A percentile compares a stretch with the other conserved stretches of the same genome.
phyloP scores from a whole-genome alignment of 139 green algal species.

The Micractinium conductrix region DNA sequence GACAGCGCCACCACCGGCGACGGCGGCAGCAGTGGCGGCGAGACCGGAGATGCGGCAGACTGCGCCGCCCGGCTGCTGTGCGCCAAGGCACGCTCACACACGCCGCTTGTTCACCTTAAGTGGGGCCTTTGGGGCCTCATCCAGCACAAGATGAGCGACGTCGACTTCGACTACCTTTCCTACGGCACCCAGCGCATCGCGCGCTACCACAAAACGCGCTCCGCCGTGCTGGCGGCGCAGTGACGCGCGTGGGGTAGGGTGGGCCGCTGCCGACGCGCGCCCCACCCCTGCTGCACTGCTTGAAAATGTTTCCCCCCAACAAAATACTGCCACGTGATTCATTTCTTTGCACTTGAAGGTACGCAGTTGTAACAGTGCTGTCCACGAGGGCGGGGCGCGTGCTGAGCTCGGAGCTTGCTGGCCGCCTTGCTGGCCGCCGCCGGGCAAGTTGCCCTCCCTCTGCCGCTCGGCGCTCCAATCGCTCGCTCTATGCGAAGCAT shows the following conservation, averaged over 20 bases:
- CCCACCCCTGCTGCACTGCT: no score
- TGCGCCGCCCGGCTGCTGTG: neutral
- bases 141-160: conserved; percentile 38
- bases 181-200: conserved; percentile 57
- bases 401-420: no score
- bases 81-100: conserved; percentile 43
- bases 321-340: no score
- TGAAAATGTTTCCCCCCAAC: no score
- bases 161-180: conserved; percentile 61
- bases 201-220: conserved; percentile 47
- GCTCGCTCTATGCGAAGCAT: no score
- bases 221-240: neutral
- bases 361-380: no score
- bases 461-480: no score
- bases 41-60: neutral
- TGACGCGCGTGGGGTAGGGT: neutral
- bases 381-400: no score
- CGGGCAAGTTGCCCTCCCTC: no score
- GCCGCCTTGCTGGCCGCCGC: no score
- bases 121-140: conserved; percentile 77
- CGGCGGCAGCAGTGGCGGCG: neutral
- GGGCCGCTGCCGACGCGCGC: no score
- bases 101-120: conserved; percentile 61
- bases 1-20: neutral
- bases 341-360: no score